Percentiles rank a stretch among this genome's conserved stretches.
These are phyloP conservation scores for Hypoxylon sp. DNA, from an alignment of 2,329 filamentous ascomycete species.

Conservation along the genomic window DNA sequence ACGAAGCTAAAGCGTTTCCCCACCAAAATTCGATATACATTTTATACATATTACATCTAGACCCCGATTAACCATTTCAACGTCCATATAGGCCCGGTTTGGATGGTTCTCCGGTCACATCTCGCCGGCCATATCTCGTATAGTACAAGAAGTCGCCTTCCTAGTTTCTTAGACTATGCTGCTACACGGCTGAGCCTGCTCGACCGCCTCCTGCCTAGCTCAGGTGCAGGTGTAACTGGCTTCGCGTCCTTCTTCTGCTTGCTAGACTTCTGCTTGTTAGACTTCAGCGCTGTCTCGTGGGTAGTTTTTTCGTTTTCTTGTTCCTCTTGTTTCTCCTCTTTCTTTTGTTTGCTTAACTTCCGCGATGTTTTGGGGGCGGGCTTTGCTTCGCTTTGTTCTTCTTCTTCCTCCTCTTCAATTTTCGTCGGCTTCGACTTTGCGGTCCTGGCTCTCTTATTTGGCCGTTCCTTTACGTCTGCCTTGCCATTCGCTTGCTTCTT, in stretches of 20 bases:
- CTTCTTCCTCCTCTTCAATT: conserved; percentile 50
- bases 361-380: conserved; percentile 20
- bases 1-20: no score
- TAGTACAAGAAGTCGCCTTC: background rate
- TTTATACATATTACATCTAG: no score
- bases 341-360: conserved; percentile 38
- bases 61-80: background rate
- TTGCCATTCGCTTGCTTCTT: conserved; percentile 31
- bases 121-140: no score
- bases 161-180: conserved; percentile 19
- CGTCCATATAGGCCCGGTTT: background rate
- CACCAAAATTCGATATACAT: no score
- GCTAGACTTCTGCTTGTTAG: conserved; percentile 32
- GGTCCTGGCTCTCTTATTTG: conserved; percentile 43
- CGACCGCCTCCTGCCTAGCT: conserved; percentile 47
- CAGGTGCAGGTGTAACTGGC: conserved; percentile 32
- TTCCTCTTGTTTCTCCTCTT: conserved; percentile 50
- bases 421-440: conserved; percentile 36
- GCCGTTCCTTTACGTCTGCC: conserved; percentile 28
- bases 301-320: conserved; percentile 45
- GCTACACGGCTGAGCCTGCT: conserved; percentile 43
- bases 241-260: conserved; percentile 33
- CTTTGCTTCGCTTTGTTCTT: conserved; percentile 47
- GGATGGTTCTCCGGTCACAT: no score
- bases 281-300: no score